Conservation (phyloP, 345 rosid genomes). For the Camelina neglecta region DNA sequence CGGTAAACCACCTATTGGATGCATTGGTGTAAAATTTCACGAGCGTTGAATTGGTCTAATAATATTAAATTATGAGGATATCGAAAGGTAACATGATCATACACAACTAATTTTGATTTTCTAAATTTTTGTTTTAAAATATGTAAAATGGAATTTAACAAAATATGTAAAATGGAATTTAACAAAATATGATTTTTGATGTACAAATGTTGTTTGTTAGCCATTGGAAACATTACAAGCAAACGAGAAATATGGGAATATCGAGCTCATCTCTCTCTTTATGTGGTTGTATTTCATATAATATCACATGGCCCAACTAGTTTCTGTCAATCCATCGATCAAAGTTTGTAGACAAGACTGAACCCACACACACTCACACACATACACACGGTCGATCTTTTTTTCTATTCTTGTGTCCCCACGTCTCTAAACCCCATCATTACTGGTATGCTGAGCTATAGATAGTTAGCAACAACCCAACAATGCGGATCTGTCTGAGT, state of each 20-base stretch:
- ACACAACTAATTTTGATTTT: no score
- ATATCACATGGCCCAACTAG: constrained; percentile 45
- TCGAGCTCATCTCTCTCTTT: constrained; percentile 23
- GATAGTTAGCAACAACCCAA: constrained; percentile 31
- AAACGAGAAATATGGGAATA: constrained; percentile 26
- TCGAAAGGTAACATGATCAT: no score
- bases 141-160: background rate
- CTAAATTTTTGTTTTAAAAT: background rate
- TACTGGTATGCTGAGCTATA: constrained; percentile 35
- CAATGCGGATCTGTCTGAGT: constrained; percentile 27
- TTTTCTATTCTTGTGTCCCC: constrained; percentile 41
- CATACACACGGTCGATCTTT: constrained; percentile 44
- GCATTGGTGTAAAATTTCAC: no score
- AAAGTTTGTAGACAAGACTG: constrained; percentile 42
- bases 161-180: background rate
- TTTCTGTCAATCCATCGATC: constrained; percentile 36
- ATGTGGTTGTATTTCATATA: constrained; percentile 42
- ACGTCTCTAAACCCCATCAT: constrained; percentile 37
- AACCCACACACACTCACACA: constrained; percentile 43
- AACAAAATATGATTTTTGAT: background rate
- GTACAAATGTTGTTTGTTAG: constrained; percentile 28
- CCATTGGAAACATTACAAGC: constrained; percentile 21
- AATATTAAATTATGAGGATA: no score
- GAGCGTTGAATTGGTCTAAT: no score
- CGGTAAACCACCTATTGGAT: no score